A percentile compares a stretch with the other conserved stretches of the same genome.
These are phyloP conservation scores for Passalora sequoiae DNA, from an alignment of 2,329 filamentous ascomycete species.

Conservation along the genomic window DNA sequence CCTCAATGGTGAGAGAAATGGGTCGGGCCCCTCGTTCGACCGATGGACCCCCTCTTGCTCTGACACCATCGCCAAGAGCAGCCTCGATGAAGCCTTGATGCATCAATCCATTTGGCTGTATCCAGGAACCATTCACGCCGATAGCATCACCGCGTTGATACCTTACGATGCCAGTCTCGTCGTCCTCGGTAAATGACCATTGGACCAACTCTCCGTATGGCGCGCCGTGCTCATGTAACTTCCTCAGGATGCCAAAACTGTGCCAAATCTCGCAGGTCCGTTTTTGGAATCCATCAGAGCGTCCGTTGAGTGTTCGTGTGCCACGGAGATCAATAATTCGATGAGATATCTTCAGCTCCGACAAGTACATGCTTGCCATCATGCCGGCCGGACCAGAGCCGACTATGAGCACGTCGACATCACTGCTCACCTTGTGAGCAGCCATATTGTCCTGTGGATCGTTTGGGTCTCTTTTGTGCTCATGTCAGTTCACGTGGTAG, in stretches of 20 bases:
- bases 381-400: slow-evolving; percentile 47
- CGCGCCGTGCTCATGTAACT: slow-evolving; percentile 54
- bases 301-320: slow-evolving; percentile 31
- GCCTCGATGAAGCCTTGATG: too few species aligned
- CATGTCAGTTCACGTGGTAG: too few species aligned
- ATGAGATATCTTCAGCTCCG: slow-evolving; percentile 43
- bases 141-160: too few species aligned
- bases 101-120: too few species aligned
- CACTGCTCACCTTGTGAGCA: not conserved
- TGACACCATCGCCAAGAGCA: too few species aligned
- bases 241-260: slow-evolving; percentile 60
- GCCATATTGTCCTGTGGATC: not conserved
- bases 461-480: not conserved
- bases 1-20: too few species aligned
- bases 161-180: too few species aligned
- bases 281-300: slow-evolving; percentile 55
- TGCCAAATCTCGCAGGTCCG: slow-evolving; percentile 69
- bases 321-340: slow-evolving; percentile 39
- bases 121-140: too few species aligned
- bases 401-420: slow-evolving; percentile 45
- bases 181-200: too few species aligned
- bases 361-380: slow-evolving; percentile 48
- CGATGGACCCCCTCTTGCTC: too few species aligned
- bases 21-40: too few species aligned
- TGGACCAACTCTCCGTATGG: slow-evolving; percentile 8